Conservation (phyloP, 371 early-diverging fungal genomes). For the Chytridium lagenaria region DNA sequence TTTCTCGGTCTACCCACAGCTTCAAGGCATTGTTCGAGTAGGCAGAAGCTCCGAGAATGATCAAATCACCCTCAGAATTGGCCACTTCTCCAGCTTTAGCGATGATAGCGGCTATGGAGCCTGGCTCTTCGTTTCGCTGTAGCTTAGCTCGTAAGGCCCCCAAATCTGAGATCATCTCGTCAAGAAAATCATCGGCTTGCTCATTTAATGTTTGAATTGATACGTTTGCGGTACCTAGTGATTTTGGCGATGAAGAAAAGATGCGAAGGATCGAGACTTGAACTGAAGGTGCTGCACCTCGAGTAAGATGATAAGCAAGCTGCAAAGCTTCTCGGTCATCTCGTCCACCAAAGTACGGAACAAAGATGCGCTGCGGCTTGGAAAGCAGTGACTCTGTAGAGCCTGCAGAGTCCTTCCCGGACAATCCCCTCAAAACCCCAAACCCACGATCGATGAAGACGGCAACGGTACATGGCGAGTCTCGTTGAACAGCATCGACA, state of each 20-base stretch:
- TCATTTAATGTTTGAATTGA: neutral
- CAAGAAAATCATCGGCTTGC: neutral
- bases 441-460: slow-evolving; percentile 79
- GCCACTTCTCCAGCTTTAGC: slow-evolving; percentile 18
- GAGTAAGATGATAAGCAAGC: neutral
- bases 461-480: slow-evolving; percentile 54
- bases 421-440: slow-evolving; percentile 44
- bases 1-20: slow-evolving; percentile 18
- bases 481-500: slow-evolving; percentile 53
- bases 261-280: neutral
- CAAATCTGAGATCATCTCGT: neutral
- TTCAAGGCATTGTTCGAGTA: slow-evolving; percentile 2
- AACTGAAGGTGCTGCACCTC: neutral
- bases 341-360: slow-evolving; percentile 68
- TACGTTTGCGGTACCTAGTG: neutral
- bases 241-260: neutral
- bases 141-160: neutral
- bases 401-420: neutral
- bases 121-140: neutral
- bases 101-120: neutral
- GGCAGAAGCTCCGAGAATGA: slow-evolving; percentile 1
- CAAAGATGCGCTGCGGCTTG: slow-evolving; percentile 34
- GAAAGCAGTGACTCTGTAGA: neutral
- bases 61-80: neutral
- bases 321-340: slow-evolving; percentile 66